phyloP scores from a whole-genome alignment of 2,329 filamentous ascomycete genomes.

The Penicillium sp. region DNA sequence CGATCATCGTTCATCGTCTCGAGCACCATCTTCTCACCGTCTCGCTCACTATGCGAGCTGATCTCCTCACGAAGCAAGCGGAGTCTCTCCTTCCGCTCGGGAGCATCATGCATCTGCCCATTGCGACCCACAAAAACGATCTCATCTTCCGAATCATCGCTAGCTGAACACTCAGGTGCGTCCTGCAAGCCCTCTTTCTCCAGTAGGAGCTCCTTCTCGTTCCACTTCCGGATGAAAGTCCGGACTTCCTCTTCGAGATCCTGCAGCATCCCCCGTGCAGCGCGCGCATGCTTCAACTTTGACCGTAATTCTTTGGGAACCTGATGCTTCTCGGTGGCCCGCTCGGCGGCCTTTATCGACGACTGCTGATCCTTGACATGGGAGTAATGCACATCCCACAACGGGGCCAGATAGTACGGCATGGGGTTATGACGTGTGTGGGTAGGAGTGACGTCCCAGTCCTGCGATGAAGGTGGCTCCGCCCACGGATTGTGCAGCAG shows the following conservation, averaged over 20 bases:
- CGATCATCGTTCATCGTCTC: conserved; percentile 76
- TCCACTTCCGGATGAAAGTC: conserved; percentile 67
- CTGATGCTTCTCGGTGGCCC: conserved; percentile 38
- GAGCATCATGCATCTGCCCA: conserved; percentile 62
- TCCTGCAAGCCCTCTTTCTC: conserved; percentile 49
- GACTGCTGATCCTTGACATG: conserved; percentile 39
- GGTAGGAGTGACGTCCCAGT: conserved; percentile 82
- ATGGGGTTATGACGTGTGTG: conserved; percentile 71
- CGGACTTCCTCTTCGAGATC: conserved; percentile 84
- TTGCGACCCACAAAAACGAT: conserved; percentile 84
- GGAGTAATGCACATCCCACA: conserved; percentile 70
- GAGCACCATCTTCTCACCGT: conserved; percentile 72
- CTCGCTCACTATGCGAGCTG: conserved; percentile 41
- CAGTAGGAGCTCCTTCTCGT: conserved; percentile 52
- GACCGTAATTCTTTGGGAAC: conserved; percentile 80
- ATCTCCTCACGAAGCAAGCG: conserved; percentile 46
- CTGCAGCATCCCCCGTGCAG: conserved; percentile 76
- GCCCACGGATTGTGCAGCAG: conserved; percentile 84
- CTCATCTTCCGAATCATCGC: conserved; percentile 71
- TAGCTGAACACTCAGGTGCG: conserved; percentile 38
- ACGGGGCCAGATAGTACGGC: conserved; percentile 84
- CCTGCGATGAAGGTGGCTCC: conserved; percentile 75
- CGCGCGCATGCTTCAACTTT: conserved; percentile 76
- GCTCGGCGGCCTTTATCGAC: conserved; percentile 43
- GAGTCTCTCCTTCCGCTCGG: conserved; percentile 54